A percentile compares a stretch with the other conserved stretches of the same genome.
These are phyloP conservation scores for Atractiella rhizophila DNA, from an alignment of 768 basidiomycete species.

Conservation along the genomic window DNA sequence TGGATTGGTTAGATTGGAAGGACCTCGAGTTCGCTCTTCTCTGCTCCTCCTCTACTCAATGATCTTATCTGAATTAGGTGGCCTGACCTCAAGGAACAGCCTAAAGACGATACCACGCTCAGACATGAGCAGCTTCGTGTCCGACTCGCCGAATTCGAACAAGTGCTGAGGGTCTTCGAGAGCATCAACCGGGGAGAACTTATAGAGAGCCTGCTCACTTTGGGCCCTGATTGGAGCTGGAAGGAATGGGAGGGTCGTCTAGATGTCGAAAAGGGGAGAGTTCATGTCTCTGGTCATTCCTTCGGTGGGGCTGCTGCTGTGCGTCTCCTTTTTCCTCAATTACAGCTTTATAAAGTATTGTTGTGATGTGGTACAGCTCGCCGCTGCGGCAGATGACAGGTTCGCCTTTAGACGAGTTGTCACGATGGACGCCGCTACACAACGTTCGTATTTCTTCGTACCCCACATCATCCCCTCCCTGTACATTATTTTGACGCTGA, in stretches of 20 bases:
- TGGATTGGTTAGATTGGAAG: conserved; percentile 33
- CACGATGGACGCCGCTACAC: conserved; percentile 4
- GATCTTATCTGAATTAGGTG: conserved; percentile 1
- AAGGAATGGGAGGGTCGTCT: conserved; percentile 8
- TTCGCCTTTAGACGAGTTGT: conserved; percentile 1
- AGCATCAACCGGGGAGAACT: conserved; percentile 28
- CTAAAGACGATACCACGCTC: conserved; percentile 18
- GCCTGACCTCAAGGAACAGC: conserved; percentile 6
- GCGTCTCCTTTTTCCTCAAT: no score
- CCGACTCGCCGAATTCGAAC: conserved; percentile 43
- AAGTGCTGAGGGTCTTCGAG: conserved; percentile 34
- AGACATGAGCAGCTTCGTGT: conserved; percentile 45
- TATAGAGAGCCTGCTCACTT: conserved; percentile 30
- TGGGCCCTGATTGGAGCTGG: conserved; percentile 25
- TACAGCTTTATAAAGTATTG: no score
- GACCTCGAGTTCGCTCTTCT: conserved; percentile 27
- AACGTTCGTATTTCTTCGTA: conserved; percentile 1
- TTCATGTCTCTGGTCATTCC: conserved; percentile 23
- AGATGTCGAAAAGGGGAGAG: conserved; percentile 16
- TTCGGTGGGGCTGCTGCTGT: conserved; percentile 35
- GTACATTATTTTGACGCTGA: not conserved
- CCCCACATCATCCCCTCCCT: not conserved
- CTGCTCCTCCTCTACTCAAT: not conserved
- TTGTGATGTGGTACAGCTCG: no score
- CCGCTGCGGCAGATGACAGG: not conserved